Conservation (phyloP, 2,329 filamentous ascomycete species). For the Aureobasidium subglaciale region DNA sequence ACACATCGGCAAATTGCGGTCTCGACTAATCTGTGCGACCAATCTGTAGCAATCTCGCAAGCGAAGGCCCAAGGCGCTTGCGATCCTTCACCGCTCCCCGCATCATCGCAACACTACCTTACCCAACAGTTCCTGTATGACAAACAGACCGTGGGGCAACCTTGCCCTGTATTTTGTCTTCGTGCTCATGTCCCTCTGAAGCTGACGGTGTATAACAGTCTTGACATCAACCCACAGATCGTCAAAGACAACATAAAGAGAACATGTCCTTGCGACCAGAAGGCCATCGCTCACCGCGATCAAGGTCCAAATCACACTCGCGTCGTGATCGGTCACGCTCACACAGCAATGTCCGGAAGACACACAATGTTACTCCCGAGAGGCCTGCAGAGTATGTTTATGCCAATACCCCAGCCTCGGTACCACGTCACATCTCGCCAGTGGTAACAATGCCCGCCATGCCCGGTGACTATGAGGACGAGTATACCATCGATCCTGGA, state of each 20-base stretch:
- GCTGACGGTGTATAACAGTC: neutral
- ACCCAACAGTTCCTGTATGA: conserved; percentile 1
- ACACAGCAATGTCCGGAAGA: conserved; percentile 30
- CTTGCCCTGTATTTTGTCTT: neutral
- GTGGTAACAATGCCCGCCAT: conserved; percentile 18
- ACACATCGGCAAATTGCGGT: too few species aligned
- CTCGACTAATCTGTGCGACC: neutral
- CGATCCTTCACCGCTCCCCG: conserved; percentile 11
- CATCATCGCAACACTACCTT: neutral
- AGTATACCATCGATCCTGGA: neutral
- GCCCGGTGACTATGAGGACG: conserved; percentile 32
- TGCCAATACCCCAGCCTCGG: conserved; percentile 20
- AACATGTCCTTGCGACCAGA: conserved; percentile 35
- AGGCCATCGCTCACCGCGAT: conserved; percentile 33
- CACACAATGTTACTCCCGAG: neutral
- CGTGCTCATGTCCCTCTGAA: neutral
- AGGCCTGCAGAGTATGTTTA: conserved; percentile 19
- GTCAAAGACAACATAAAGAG: neutral
- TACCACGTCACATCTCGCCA: conserved; percentile 16
- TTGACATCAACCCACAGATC: neutral
- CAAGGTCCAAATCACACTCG: conserved; percentile 36
- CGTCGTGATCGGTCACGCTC: conserved; percentile 32
- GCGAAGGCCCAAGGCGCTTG: conserved; percentile 14
- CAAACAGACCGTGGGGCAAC: neutral
- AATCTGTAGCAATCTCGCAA: conserved; percentile 2